Evolutionary conservation across 2,329 filamentous ascomycete species (phyloP).

Genomic region (Talaromyces sp.): DNA sequence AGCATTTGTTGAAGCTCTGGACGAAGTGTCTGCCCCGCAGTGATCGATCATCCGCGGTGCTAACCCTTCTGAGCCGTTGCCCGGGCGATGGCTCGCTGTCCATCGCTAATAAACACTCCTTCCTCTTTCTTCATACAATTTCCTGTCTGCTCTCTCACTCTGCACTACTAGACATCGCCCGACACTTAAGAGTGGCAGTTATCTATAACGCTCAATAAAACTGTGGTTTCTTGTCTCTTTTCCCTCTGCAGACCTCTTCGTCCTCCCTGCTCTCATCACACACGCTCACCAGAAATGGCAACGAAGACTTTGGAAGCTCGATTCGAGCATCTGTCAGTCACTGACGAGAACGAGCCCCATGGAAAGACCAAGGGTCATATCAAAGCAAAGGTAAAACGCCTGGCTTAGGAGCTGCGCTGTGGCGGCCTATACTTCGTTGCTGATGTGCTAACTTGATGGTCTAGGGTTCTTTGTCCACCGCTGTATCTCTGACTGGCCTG

Average conservation of each 20-base stretch:
- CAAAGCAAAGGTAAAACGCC: constrained; percentile 66
- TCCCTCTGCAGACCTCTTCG: background rate
- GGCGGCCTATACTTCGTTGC: constrained; percentile 8
- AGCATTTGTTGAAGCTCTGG: background rate
- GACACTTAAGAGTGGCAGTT: background rate
- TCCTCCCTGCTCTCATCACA: background rate
- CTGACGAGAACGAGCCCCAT: constrained; percentile 71
- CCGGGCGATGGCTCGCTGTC: constrained; percentile 19
- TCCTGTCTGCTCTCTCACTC: background rate
- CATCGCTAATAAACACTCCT: constrained; percentile 9
- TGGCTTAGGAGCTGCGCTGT: background rate
- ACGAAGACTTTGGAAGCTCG: constrained; percentile 75
- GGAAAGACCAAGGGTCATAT: constrained; percentile 51
- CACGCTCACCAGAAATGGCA: constrained; percentile 61
- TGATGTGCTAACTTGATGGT: constrained; percentile 12
- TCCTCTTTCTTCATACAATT: background rate
- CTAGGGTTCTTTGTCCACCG: constrained; percentile 44
- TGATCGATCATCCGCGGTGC: constrained; percentile 15
- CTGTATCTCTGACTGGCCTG: constrained; percentile 46
- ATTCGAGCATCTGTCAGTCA: constrained; percentile 83
- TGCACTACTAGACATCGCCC: background rate
- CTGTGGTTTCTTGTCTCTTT: background rate
- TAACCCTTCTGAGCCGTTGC: constrained; percentile 20
- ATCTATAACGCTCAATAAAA: background rate
- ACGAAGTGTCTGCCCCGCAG: background rate